phyloP scores from a whole-genome alignment of 2,329 filamentous ascomycete genomes.

The Stagonosporopsis cucurbitacearum region DNA sequence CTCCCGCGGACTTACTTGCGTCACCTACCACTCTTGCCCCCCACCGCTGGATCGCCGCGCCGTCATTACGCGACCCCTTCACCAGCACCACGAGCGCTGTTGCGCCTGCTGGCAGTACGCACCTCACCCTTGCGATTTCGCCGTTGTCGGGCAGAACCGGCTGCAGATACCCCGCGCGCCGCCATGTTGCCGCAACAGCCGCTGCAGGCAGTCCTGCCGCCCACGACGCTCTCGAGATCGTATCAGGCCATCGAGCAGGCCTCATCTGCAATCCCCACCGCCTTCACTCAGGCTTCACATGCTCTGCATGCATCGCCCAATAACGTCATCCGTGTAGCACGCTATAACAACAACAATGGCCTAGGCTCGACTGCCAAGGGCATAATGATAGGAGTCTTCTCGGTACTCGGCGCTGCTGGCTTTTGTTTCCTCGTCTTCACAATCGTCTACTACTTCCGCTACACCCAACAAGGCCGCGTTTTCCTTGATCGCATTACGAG shows the following conservation, averaged over 20 bases:
- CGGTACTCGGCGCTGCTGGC: slow-evolving; percentile 89
- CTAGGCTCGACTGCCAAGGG: slow-evolving; percentile 70
- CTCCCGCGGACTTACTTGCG: slow-evolving; percentile 19
- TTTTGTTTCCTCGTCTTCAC: slow-evolving; percentile 80
- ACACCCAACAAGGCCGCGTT: slow-evolving; percentile 86
- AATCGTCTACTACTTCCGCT: slow-evolving; percentile 91
- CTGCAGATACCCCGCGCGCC: slow-evolving; percentile 13
- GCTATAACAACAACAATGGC: slow-evolving; percentile 28
- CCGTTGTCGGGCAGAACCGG: slow-evolving; percentile 6
- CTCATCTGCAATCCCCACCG: slow-evolving; percentile 33
- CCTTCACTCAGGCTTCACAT: slow-evolving; percentile 27
- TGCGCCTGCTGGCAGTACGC: slow-evolving; percentile 29
- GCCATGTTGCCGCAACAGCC: slow-evolving; percentile 45
- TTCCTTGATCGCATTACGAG: slow-evolving; percentile 90
- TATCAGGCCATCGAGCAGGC: slow-evolving; percentile 34
- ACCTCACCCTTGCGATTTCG: background rate
- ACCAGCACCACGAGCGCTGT: slow-evolving; percentile 28
- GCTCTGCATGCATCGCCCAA: slow-evolving; percentile 24
- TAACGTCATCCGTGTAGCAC: slow-evolving; percentile 35
- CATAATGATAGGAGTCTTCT: slow-evolving; percentile 92
- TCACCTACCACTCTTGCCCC: slow-evolving; percentile 31
- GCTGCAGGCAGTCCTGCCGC: slow-evolving; percentile 35
- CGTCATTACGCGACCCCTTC: slow-evolving; percentile 7
- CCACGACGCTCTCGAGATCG: slow-evolving; percentile 42
- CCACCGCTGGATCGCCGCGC: slow-evolving; percentile 23